These are phyloP conservation scores for Plectranthus barbatus DNA, from an alignment of 257 asterid species.

Conservation along the genomic window DNA sequence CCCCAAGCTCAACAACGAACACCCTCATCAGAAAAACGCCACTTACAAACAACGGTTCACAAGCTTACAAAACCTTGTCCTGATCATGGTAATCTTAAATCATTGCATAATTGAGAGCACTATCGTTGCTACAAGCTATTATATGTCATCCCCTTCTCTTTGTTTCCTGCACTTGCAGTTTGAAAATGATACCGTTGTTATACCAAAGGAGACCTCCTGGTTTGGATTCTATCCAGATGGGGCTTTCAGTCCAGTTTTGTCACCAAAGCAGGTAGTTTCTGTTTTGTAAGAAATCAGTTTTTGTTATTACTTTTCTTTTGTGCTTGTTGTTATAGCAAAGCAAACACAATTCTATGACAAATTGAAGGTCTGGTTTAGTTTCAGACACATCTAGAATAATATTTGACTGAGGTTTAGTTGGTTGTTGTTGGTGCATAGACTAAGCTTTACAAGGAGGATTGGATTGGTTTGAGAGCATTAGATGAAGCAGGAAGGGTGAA, in stretches of 20 bases:
- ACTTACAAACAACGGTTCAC: conserved; percentile 77
- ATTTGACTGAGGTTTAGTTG: too few species aligned
- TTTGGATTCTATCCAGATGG: conserved; percentile 96
- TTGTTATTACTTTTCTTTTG: background rate
- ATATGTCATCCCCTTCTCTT: background rate
- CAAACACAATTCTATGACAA: background rate
- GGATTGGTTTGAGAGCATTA: conserved; percentile 74
- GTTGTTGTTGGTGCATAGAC: conserved; percentile 20
- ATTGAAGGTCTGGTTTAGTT: background rate
- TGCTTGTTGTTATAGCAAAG: background rate
- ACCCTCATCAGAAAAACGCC: conserved; percentile 55
- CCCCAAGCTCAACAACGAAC: conserved; percentile 88
- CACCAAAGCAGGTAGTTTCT: conserved; percentile 56
- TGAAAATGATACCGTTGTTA: conserved; percentile 81
- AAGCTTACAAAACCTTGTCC: conserved; percentile 75
- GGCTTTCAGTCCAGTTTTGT: conserved; percentile 54
- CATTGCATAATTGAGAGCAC: background rate
- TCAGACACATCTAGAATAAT: too few species aligned
- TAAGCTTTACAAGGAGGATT: conserved; percentile 61
- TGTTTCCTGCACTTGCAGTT: conserved; percentile 35
- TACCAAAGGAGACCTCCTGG: conserved; percentile 95
- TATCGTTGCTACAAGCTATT: background rate
- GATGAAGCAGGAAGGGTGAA: conserved; percentile 67
- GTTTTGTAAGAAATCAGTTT: background rate
- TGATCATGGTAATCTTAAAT: conserved; percentile 62